Base-by-base conservation (phyloP, 805 yeast species). In the Teunomyces kruisii region DNA sequence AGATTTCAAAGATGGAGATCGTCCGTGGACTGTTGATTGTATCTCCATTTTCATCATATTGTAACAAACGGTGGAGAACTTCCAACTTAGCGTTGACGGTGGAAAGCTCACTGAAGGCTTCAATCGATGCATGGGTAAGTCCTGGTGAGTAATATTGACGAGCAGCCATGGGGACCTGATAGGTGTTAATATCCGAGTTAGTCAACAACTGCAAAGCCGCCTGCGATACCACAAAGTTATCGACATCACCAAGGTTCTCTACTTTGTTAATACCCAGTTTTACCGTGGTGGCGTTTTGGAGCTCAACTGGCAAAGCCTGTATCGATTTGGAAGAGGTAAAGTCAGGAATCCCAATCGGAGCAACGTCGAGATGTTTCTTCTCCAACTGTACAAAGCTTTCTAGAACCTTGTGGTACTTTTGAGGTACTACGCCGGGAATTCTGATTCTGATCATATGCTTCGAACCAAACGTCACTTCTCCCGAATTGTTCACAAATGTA, bases 401-500 rank as follows among this genome's bases (percentile, higher is more conserved):
- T 1, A 66, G 40, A 4, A 47, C 32, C 3, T 24, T 27, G 15
- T 47, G 45, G 70, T 74, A 70, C 7, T 47, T 48, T 19, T 50
- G 53, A 0, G 81, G 79, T 16, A 81, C 66, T 1, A 80, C 72
- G 5, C 61, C 54, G 1, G 91, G 90, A 9, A 86, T 66, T 38
- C 88, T 67, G 26, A 79, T 54, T 30, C 68, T 66, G 42, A 84
- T 72, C 12, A 64, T 59, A 14, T 67, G 59, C 45, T 72, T 75
- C 9, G 76, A 66, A 19, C 54, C 62, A 62, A 76, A 83, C 2
- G 66, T 53, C 12, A 86, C 61, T 37, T 75, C 79, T 8, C 94
- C 94, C 45, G 75, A 75, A 26, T 73, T 70, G 43, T 77, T 75
- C 40, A 81, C 67, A 47, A 82, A 73, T 0, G 87, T 78, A 52